Conservation (phyloP, 352 stramenopile species). For the Pythium vanterpoolii region DNA sequence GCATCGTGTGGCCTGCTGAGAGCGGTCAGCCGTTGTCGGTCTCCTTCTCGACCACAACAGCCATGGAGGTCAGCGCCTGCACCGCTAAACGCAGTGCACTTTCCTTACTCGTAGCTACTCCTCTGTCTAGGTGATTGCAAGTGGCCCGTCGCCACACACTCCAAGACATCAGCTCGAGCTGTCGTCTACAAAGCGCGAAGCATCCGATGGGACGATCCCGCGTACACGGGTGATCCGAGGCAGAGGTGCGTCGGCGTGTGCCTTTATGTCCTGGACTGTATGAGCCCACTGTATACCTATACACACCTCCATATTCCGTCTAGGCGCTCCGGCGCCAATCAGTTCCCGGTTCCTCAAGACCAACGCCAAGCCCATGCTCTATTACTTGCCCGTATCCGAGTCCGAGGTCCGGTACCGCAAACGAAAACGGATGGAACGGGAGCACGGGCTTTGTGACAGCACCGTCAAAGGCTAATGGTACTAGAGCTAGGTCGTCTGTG, state of each 20-base stretch:
- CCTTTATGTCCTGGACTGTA: background rate
- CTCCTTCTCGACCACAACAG: constrained; percentile 34
- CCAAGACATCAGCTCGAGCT: background rate
- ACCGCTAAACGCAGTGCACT: background rate
- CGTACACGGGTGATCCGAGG: constrained; percentile 1
- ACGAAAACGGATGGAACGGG: constrained; percentile 26
- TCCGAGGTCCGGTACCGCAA: constrained; percentile 43
- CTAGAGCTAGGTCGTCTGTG: background rate
- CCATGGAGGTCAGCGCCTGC: constrained; percentile 37
- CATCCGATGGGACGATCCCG: background rate
- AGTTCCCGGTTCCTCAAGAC: constrained; percentile 81
- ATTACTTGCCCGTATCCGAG: constrained; percentile 73
- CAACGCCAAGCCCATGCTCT: constrained; percentile 69
- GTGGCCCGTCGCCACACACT: background rate
- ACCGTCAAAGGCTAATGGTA: background rate
- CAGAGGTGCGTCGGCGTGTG: background rate
- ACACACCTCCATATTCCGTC: too few species aligned
- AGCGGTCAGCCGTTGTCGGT: constrained; percentile 46
- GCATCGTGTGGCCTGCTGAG: constrained; percentile 60
- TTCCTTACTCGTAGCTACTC: background rate
- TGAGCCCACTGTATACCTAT: background rate
- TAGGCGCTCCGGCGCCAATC: constrained; percentile 33
- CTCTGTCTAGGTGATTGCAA: background rate
- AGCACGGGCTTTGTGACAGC: background rate
- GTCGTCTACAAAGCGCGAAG: background rate